Conservation (phyloP, 768 basidiomycete species). For the Termitomyces sp. region DNA sequence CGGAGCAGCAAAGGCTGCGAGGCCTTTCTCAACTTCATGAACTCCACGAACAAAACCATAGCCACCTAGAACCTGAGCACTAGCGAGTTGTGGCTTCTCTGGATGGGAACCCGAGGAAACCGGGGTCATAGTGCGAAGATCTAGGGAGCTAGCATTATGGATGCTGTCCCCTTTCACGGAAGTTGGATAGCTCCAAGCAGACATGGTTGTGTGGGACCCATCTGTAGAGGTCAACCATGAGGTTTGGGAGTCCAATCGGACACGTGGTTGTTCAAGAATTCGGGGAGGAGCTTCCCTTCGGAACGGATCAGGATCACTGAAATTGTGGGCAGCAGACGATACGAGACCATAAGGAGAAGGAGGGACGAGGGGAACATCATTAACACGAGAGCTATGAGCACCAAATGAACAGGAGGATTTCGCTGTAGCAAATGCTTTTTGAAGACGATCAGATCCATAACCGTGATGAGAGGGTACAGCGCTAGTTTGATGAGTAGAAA, state of each 20-base stretch:
- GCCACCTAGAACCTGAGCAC: constrained; percentile 61
- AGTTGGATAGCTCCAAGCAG: constrained; percentile 68
- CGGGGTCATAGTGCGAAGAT: constrained; percentile 35
- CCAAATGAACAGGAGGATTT: constrained; percentile 67
- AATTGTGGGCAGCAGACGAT: constrained; percentile 33
- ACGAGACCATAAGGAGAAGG: constrained; percentile 51
- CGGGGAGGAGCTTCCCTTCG: constrained; percentile 43
- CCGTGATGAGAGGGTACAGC: constrained; percentile 32
- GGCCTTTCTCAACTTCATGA: constrained; percentile 47
- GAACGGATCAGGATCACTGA: constrained; percentile 60
- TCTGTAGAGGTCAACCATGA: constrained; percentile 71
- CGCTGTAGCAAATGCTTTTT: constrained; percentile 36
- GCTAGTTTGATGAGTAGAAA: constrained; percentile 58
- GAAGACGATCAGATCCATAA: constrained; percentile 24
- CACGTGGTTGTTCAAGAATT: constrained; percentile 32
- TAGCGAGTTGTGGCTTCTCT: constrained; percentile 47
- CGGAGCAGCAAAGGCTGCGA: constrained; percentile 38
- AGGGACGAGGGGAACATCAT: constrained; percentile 61
- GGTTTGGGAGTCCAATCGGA: constrained; percentile 57
- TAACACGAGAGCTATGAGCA: constrained; percentile 34
- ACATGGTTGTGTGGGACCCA: constrained; percentile 49
- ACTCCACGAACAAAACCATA: constrained; percentile 53
- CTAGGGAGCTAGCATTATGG: constrained; percentile 31
- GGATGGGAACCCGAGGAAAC: constrained; percentile 38
- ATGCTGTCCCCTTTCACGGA: constrained; percentile 30